phyloP scores from a whole-genome alignment of 306 rosid genomes.

The Trifolium subterraneum region DNA sequence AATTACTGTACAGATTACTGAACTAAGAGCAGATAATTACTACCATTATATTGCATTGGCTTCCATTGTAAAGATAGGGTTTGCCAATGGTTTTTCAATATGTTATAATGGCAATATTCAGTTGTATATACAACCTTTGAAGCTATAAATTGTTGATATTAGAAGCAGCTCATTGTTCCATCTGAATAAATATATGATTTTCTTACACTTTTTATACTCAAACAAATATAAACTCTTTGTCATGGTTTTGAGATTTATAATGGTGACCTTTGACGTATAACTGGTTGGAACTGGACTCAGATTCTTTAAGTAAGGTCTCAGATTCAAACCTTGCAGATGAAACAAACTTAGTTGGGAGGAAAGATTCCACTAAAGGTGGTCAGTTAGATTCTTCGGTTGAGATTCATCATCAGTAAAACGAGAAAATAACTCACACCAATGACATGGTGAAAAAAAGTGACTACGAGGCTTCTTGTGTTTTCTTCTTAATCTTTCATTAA shows the following conservation, averaged over 20 bases:
- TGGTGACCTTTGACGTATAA: not conserved
- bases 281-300: too few species aligned
- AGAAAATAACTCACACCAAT: too few species aligned
- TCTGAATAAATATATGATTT: slow-evolving; percentile 19
- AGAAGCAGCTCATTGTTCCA: slow-evolving; percentile 6
- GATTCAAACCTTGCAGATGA: too few species aligned
- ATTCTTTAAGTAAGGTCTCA: too few species aligned
- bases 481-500: not conserved
- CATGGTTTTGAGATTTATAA: slow-evolving; percentile 10
- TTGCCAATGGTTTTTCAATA: slow-evolving; percentile 36
- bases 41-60: slow-evolving; percentile 44
- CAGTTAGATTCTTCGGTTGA: too few species aligned
- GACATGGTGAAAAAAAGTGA: too few species aligned
- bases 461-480: not conserved
- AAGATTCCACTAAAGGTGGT: too few species aligned
- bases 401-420: too few species aligned
- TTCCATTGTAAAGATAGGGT: slow-evolving; percentile 50
- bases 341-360: too few species aligned
- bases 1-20: slow-evolving; percentile 59
- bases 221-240: not conserved
- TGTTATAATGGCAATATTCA: slow-evolving; percentile 42
- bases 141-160: slow-evolving; percentile 40
- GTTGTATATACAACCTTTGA: slow-evolving; percentile 46
- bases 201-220: not conserved
- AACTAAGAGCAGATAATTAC: slow-evolving; percentile 51